These are phyloP conservation scores for Perkinsus marinus DNA, from an alignment of 169 alveolate genomes.

Conservation along the genomic window DNA sequence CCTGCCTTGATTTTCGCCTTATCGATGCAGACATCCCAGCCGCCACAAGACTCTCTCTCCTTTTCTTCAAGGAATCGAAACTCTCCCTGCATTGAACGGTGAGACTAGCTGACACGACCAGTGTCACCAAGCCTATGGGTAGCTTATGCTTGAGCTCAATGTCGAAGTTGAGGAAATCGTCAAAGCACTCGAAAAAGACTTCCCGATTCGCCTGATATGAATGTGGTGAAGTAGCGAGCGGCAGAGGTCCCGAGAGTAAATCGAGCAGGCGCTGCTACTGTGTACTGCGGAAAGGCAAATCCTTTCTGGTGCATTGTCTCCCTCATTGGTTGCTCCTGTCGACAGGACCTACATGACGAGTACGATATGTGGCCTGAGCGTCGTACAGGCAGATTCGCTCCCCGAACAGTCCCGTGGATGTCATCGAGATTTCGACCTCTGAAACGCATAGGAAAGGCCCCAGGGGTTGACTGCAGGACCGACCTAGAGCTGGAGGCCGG, in stretches of 20 bases:
- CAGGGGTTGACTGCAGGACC: neutral
- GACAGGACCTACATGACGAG: neutral
- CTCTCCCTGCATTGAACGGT: neutral
- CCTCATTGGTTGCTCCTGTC: neutral
- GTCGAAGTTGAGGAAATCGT: neutral
- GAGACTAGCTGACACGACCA: neutral
- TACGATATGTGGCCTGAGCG: neutral
- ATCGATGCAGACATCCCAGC: neutral
- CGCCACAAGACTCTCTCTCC: neutral
- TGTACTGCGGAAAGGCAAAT: neutral
- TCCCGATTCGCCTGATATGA: neutral
- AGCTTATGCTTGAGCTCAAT: neutral
- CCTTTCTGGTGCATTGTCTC: neutral
- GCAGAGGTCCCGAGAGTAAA: neutral
- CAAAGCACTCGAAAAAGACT: neutral
- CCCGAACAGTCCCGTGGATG: neutral
- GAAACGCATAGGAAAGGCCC: neutral
- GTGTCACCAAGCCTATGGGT: neutral
- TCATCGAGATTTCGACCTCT: neutral
- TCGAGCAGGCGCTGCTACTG: neutral
- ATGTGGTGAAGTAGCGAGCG: too few relatives aligned
- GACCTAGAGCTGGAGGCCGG: neutral
- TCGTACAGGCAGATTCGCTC: neutral
- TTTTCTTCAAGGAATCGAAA: neutral
- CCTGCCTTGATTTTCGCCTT: neutral